phyloP scores from a whole-genome alignment of 2,329 filamentous ascomycete genomes.

The Pseudogymnoascus sp. region DNA sequence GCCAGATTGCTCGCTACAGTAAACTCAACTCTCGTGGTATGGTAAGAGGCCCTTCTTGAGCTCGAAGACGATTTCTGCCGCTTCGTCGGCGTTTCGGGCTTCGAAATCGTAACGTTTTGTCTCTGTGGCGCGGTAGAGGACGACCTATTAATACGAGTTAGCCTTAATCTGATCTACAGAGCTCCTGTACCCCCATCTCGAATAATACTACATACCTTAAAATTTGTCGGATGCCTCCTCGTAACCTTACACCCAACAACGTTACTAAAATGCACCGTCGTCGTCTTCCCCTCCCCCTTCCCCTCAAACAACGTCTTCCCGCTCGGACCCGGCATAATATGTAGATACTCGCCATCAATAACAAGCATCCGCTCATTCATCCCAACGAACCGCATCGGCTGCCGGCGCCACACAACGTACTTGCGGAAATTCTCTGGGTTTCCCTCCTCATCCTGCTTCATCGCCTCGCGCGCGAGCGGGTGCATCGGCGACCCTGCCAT shows the following conservation, averaged over 20 bases:
- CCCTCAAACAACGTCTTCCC: constrained; percentile 55
- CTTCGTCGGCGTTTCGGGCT: constrained; percentile 61
- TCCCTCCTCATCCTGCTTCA: constrained; percentile 50
- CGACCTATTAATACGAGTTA: constrained; percentile 35
- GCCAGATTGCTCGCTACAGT: constrained; percentile 6
- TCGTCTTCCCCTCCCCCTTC: constrained; percentile 55
- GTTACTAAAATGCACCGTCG: constrained; percentile 73
- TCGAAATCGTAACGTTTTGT: constrained; percentile 81
- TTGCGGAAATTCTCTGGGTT: constrained; percentile 57
- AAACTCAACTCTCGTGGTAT: constrained; percentile 31
- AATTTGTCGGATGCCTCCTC: constrained; percentile 69
- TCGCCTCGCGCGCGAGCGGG: constrained; percentile 56
- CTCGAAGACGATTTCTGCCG: constrained; percentile 69
- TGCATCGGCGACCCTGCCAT: constrained; percentile 40
- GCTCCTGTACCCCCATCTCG: not conserved
- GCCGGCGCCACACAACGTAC: constrained; percentile 73
- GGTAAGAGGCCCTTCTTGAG: constrained; percentile 67
- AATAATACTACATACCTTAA: constrained; percentile 49
- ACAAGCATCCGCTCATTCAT: constrained; percentile 67
- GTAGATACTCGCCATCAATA: constrained; percentile 79
- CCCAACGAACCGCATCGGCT: constrained; percentile 71
- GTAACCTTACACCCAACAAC: constrained; percentile 77
- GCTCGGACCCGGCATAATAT: constrained; percentile 65
- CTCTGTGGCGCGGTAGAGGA: constrained; percentile 68
- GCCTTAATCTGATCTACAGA: not conserved